phyloP scores from a whole-genome alignment of 2,329 filamentous ascomycete species.

The Cercospora nicotianae region DNA sequence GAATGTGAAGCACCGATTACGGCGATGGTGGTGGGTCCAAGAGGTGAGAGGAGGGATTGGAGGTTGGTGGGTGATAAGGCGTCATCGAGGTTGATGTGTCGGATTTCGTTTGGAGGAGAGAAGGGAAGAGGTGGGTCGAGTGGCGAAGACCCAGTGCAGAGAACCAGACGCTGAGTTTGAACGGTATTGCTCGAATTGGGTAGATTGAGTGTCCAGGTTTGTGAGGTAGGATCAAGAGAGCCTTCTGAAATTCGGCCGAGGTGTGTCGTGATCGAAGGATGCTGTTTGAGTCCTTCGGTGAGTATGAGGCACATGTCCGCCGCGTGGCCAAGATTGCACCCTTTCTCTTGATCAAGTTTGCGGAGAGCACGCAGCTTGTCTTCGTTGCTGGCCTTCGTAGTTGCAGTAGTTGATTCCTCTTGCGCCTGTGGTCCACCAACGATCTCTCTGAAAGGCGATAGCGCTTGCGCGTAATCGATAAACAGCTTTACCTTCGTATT shows the following conservation, averaged over 20 bases:
- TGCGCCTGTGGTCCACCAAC: conserved; percentile 47
- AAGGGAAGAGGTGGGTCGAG: conserved; percentile 48
- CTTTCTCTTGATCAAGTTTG: conserved; percentile 56
- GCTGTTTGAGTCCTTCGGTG: conserved; percentile 48
- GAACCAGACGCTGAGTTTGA: conserved; percentile 47
- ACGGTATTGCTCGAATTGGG: conserved; percentile 35
- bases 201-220: conserved; percentile 43
- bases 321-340: conserved; percentile 59
- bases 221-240: conserved; percentile 41
- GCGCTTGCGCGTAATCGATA: conserved; percentile 56
- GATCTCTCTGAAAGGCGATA: conserved; percentile 55
- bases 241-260: conserved; percentile 44
- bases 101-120: conserved; percentile 39
- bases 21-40: conserved; percentile 49
- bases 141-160: conserved; percentile 61
- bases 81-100: conserved; percentile 55
- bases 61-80: conserved; percentile 57
- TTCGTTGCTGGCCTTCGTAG: conserved; percentile 33
- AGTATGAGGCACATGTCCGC: conserved; percentile 56
- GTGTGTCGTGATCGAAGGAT: conserved; percentile 44
- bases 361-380: conserved; percentile 58
- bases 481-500: conserved; percentile 65
- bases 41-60: conserved; percentile 42
- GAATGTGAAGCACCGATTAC: conserved; percentile 65
- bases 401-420: conserved; percentile 16